These are phyloP conservation scores for Aureobasidium sp. DNA, from an alignment of 2,329 filamentous ascomycete genomes.

Conservation along the genomic window DNA sequence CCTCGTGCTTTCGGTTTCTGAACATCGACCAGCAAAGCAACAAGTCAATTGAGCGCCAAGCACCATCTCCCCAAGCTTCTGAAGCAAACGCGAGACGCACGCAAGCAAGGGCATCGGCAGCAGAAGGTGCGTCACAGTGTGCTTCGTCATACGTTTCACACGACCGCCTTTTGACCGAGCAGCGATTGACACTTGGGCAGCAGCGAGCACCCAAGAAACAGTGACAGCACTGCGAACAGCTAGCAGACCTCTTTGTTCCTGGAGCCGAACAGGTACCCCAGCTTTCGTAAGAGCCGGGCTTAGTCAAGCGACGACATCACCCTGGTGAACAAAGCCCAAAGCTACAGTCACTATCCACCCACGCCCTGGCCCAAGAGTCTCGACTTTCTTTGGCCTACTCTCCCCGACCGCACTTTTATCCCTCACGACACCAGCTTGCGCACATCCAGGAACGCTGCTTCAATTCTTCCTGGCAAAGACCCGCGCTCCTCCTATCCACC, in stretches of 20 bases:
- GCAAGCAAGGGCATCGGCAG: not conserved
- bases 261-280: not conserved
- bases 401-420: not conserved
- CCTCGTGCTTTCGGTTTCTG: not conserved
- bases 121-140: conserved; percentile 13
- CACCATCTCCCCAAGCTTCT: not conserved
- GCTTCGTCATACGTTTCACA: conserved; percentile 17
- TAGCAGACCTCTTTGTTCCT: conserved; percentile 2
- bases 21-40: not conserved
- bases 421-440: not conserved
- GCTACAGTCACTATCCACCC: not conserved
- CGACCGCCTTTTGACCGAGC: conserved; percentile 3
- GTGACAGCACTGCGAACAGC: not conserved
- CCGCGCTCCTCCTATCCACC: not conserved
- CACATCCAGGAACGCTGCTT: not conserved
- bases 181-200: conserved; percentile 9
- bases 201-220: not conserved
- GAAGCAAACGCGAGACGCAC: not conserved
- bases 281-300: conserved; percentile 7
- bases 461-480: conserved; percentile 3
- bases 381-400: not conserved
- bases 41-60: conserved; percentile 1
- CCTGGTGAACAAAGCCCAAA: conserved; percentile 11
- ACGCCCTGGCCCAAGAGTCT: not conserved
- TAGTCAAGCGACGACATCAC: conserved; percentile 12